Base-by-base conservation (phyloP, 495 filamentous ascomycete species). In the Podospora appendiculata region DNA sequence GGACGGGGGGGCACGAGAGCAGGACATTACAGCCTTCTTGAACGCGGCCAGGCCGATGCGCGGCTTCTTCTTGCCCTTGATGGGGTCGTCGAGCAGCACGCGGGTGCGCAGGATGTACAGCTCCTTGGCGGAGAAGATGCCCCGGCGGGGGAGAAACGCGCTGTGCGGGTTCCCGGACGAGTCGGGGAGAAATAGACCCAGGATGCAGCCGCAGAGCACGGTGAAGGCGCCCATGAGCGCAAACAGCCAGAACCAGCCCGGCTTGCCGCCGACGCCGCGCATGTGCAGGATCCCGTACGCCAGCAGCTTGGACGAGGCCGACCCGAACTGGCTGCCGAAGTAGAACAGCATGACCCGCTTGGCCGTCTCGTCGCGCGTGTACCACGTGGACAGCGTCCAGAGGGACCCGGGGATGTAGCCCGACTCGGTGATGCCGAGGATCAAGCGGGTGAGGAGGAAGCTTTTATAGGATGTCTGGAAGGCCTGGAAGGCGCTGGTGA, bases 181-280 rank as follows among this genome's bases (percentile, higher is more conserved):
- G 62, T 72, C 70, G 2, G 80, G 79, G 0, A 81, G 67, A 18
- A 75, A 59, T 8, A 78, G 64, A 25, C 74, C 69, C 47, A 81
- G 76, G 17, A 80, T 18, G 32, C 77, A 65, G 3, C 70, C 79
- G 25, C 72, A 69, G 50, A 73, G 60, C 13, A 84, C 60, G 12
- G 79, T 82, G 43, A 83, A 76, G 9, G 68, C 43, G 8, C 79
- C 80, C 60, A 81, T 79, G 44, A 66, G 40, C 14, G 54, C 63
- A 60, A 84, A 84, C 1, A 86, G 73, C 81, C 81, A 86, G 52
- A 76, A 73, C 82, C 82, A 86, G 0, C 82, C 81, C 5, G 72
- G 56, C 16, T 78, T 56, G 6, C 74, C 76, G 40, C 59, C 59
- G 9, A 71, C 63, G 8, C 79, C 79, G 10, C 68, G 57, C 54